Conservation (phyloP, 495 filamentous ascomycete genomes). For the Aspergillus heteromorphus region DNA sequence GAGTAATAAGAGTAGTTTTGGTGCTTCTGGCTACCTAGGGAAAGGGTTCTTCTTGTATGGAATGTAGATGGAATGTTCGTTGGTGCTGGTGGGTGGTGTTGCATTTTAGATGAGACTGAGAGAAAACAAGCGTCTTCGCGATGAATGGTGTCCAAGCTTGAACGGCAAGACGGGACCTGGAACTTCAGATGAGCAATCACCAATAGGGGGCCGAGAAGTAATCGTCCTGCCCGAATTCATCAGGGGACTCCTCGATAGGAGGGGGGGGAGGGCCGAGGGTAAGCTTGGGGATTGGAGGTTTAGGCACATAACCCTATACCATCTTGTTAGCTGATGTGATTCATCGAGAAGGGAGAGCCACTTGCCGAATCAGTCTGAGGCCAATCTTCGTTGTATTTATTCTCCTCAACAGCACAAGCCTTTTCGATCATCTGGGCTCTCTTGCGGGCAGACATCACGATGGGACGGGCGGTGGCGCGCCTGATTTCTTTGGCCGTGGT, state of each 20-base stretch:
- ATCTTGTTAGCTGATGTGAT: neutral
- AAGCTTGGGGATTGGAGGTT: neutral
- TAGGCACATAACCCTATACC: neutral
- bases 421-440: constrained; percentile 2
- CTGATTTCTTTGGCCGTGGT: constrained; percentile 1
- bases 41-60: too few relatives aligned
- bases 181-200: neutral
- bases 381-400: neutral
- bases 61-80: too few relatives aligned
- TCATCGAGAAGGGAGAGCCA: neutral
- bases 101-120: too few relatives aligned
- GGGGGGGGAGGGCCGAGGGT: neutral
- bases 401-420: neutral
- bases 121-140: neutral
- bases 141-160: neutral
- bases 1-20: neutral
- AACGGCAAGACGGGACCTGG: neutral
- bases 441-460: constrained; percentile 1
- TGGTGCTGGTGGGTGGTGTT: too few relatives aligned
- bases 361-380: neutral
- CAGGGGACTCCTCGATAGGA: neutral
- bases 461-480: constrained; percentile 2
- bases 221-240: neutral
- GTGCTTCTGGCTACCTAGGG: too few relatives aligned
- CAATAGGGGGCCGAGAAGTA: neutral